Evolutionary conservation across 495 filamentous ascomycete genomes (phyloP).

Genomic region (Aspergillus ostianus): DNA sequence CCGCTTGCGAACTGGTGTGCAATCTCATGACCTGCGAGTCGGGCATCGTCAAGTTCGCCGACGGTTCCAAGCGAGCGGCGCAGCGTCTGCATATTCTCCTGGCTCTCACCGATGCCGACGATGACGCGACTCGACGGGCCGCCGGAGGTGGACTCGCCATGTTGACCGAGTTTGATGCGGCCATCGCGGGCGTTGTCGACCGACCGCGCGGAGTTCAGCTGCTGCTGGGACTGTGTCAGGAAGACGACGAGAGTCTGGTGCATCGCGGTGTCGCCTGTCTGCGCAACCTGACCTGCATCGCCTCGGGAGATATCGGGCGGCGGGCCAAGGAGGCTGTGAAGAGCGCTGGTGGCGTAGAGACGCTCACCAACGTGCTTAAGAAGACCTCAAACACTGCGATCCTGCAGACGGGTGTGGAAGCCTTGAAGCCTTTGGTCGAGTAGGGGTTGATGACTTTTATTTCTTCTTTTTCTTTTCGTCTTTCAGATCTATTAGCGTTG

Average conservation of each 20-base stretch:
- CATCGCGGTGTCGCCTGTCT: slow-evolving; percentile 79
- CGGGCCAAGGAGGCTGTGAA: slow-evolving; percentile 41
- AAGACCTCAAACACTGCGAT: slow-evolving; percentile 61
- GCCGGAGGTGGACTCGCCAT: slow-evolving; percentile 87
- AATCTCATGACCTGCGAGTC: slow-evolving; percentile 81
- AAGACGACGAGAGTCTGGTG: slow-evolving; percentile 70
- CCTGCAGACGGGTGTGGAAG: slow-evolving; percentile 61
- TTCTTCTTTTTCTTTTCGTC: not conserved
- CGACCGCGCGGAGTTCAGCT: slow-evolving; percentile 67
- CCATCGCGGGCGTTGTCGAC: slow-evolving; percentile 65
- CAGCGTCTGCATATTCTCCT: slow-evolving; percentile 79
- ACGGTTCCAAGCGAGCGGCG: slow-evolving; percentile 61
- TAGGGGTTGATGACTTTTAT: not conserved
- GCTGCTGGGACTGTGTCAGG: slow-evolving; percentile 69
- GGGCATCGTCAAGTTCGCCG: slow-evolving; percentile 72
- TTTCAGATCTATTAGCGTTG: not conserved
- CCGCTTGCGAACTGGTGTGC: slow-evolving; percentile 84
- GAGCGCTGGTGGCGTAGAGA: slow-evolving; percentile 53
- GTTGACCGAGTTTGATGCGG: slow-evolving; percentile 72
- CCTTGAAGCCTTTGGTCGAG: slow-evolving; percentile 55
- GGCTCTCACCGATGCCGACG: slow-evolving; percentile 82
- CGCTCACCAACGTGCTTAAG: slow-evolving; percentile 62
- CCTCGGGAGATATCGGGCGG: slow-evolving; percentile 40
- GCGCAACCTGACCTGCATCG: slow-evolving; percentile 44
- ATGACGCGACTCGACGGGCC: slow-evolving; percentile 72